Percentiles rank a stretch among this genome's conserved stretches.
phyloP scores from a whole-genome alignment of 2,329 filamentous ascomycete genomes.

The Aspergillus melleus region DNA sequence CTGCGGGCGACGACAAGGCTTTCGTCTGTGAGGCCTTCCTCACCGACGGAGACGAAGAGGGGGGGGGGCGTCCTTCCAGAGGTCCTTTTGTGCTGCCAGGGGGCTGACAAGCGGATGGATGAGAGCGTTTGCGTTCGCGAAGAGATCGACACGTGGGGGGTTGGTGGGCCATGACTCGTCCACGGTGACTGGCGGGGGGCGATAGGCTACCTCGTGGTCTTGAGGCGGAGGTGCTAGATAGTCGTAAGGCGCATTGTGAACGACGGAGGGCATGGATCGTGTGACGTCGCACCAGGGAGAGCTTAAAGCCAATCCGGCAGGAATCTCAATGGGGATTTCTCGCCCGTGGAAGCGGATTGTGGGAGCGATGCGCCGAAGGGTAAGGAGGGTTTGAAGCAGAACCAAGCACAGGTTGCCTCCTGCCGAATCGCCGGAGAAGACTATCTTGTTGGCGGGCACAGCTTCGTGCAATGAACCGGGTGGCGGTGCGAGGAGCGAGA shows the following conservation, averaged over 20 bases:
- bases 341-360: conserved; percentile 43
- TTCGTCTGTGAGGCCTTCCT: conserved; percentile 46
- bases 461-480: conserved; percentile 43
- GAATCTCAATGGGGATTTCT: conserved; percentile 41
- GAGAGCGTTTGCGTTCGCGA: conserved; percentile 38
- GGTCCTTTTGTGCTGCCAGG: conserved; percentile 31
- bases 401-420: conserved; percentile 45
- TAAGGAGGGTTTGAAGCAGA: conserved; percentile 45
- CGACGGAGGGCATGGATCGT: conserved; percentile 43
- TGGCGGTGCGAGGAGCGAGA: conserved; percentile 48
- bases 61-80: conserved; percentile 46
- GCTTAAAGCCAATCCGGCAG: conserved; percentile 39
- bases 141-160: conserved; percentile 46
- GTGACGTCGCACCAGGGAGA: conserved; percentile 47
- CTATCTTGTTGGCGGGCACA: conserved; percentile 44
- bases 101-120: conserved; percentile 45
- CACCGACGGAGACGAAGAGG: conserved; percentile 42
- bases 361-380: conserved; percentile 35
- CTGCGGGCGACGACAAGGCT: conserved; percentile 41
- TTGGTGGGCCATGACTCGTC: conserved; percentile 43
- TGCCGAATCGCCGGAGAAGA: conserved; percentile 49
- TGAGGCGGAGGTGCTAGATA: conserved; percentile 37
- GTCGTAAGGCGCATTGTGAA: conserved; percentile 41
- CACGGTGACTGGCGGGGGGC: conserved; percentile 28
- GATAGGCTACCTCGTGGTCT: conserved; percentile 22